phyloP scores from a whole-genome alignment of 345 rosid genomes.

The Trapa incisa region DNA sequence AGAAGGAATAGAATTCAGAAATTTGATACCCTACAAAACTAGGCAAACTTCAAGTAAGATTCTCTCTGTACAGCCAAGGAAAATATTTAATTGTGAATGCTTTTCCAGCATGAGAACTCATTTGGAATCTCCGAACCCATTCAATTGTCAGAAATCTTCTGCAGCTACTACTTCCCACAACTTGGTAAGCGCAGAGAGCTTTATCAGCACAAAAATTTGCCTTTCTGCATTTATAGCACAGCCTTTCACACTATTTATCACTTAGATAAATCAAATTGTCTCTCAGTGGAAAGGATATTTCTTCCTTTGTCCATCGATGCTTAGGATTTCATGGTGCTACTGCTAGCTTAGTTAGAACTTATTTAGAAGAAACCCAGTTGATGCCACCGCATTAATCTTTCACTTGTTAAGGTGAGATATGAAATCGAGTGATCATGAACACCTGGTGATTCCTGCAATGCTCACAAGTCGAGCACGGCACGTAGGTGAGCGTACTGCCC shows the following conservation, averaged over 20 bases:
- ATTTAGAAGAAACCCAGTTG: background rate
- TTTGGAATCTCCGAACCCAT: too few species aligned
- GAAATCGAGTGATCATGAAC: background rate
- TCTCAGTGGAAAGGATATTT: too few species aligned
- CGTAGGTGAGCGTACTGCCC: constrained; percentile 84
- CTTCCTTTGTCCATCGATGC: too few species aligned
- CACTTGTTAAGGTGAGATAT: background rate
- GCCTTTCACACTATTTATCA: too few species aligned
- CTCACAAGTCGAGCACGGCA: constrained; percentile 70
- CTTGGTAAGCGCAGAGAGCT: too few species aligned
- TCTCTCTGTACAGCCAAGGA: background rate
- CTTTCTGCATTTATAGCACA: too few species aligned
- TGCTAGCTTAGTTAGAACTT: background rate
- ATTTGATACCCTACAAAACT: background rate
- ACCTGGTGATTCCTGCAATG: constrained; percentile 88
- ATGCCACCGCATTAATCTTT: background rate
- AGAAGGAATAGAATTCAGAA: background rate
- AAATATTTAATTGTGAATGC: background rate
- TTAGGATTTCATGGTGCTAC: background rate
- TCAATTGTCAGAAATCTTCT: too few species aligned
- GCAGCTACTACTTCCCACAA: too few species aligned
- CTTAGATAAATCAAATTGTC: background rate
- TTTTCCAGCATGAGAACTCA: background rate
- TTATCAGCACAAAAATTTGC: too few species aligned
- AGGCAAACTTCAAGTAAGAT: background rate